A percentile compares a stretch with the other conserved stretches of the same genome.
Evolutionary conservation across 306 rosid species (phyloP).

Genomic region (Castanospermum australe): DNA sequence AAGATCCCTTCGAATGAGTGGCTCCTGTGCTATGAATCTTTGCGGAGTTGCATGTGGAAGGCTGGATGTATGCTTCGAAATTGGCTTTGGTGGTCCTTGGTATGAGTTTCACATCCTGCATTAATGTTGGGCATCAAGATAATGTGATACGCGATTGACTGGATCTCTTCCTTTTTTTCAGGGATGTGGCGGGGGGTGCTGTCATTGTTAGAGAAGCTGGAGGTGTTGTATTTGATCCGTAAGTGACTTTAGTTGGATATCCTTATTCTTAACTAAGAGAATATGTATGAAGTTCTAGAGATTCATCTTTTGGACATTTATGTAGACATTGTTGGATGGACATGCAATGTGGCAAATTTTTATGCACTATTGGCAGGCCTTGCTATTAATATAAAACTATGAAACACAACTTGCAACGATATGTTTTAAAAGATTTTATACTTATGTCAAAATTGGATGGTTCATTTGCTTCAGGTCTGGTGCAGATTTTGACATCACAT

Average conservation of each 20-base stretch:
- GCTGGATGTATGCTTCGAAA: slow-evolving; percentile 61
- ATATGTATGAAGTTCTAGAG: background rate
- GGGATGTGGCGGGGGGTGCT: slow-evolving; percentile 94
- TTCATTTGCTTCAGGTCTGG: slow-evolving; percentile 62
- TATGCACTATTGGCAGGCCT: background rate
- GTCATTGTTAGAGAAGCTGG: slow-evolving; percentile 87
- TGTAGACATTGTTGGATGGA: background rate
- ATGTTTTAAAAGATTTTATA: background rate
- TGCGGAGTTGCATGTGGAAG: slow-evolving; percentile 92
- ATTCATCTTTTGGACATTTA: slow-evolving; percentile 25
- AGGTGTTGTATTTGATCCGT: slow-evolving; percentile 84
- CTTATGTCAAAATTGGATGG: slow-evolving; percentile 19
- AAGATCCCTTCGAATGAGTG: slow-evolving; percentile 78
- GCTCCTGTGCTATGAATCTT: slow-evolving; percentile 84
- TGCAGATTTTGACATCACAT: slow-evolving; percentile 66
- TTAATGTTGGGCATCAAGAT: background rate
- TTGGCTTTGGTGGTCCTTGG: slow-evolving; percentile 92
- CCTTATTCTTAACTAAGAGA: background rate
- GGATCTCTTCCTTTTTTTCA: slow-evolving; percentile 30
- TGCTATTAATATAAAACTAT: background rate
- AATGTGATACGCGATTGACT: slow-evolving; percentile 10
- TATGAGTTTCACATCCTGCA: slow-evolving; percentile 34
- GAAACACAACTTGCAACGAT: background rate
- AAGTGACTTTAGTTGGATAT: slow-evolving; percentile 35
- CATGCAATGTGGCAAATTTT: slow-evolving; percentile 5